Evolutionary conservation across 2,329 filamentous ascomycete genomes (phyloP).

Genomic region (Paecilomyces sp.): DNA sequence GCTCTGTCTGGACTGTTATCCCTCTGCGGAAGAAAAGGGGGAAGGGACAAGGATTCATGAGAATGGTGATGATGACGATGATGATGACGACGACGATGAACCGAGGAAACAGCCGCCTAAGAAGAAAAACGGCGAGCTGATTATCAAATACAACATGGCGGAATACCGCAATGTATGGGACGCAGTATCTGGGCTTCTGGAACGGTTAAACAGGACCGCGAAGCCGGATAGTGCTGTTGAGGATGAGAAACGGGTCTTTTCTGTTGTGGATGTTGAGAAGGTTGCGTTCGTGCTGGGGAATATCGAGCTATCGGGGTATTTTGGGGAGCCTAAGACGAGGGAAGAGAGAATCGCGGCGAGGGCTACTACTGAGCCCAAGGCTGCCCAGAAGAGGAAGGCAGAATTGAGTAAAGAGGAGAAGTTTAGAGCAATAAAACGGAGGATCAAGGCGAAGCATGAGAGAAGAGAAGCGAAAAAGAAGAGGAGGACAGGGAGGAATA

Average conservation of each 20-base stretch:
- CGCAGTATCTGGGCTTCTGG: slow-evolving; percentile 14
- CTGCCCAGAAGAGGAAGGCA: background rate
- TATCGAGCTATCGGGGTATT: slow-evolving; percentile 19
- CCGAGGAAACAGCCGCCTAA: slow-evolving; percentile 5
- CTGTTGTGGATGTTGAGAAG: slow-evolving; percentile 27
- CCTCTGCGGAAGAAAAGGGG: slow-evolving; percentile 3
- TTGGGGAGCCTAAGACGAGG: background rate
- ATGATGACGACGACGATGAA: background rate
- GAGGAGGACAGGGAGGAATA: background rate
- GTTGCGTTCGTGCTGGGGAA: slow-evolving; percentile 31
- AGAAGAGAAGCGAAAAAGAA: slow-evolving; percentile 1
- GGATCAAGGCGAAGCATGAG: background rate
- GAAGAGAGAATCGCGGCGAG: too few relatives aligned
- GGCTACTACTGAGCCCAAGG: too few relatives aligned
- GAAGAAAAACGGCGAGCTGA: slow-evolving; percentile 18
- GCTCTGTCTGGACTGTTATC: slow-evolving; percentile 23
- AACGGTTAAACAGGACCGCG: slow-evolving; percentile 13
- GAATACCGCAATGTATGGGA: slow-evolving; percentile 31
- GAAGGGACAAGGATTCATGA: too few relatives aligned
- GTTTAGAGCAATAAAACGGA: slow-evolving; percentile 3
- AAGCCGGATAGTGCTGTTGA: background rate
- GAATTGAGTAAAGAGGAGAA: background rate
- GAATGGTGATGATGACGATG: background rate
- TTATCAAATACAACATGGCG: slow-evolving; percentile 33
- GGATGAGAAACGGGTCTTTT: slow-evolving; percentile 10